Conservation (phyloP, 805 yeast species). For the Kluyveromyces siamensis region DNA sequence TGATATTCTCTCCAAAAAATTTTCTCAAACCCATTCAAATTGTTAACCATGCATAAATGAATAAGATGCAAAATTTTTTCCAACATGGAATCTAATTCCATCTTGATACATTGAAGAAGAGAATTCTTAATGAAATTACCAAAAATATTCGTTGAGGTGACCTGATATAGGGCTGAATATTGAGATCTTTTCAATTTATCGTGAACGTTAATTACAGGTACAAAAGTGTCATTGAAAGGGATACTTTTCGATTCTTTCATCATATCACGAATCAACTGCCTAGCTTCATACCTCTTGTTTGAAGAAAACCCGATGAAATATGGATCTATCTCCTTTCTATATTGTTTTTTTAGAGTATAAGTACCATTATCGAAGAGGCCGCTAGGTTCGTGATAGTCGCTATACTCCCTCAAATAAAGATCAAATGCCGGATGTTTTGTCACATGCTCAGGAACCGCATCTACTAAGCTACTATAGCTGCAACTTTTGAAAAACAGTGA, state of each 20-base stretch:
- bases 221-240: slow-evolving; percentile 39
- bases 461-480: slow-evolving; percentile 60
- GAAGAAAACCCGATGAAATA: slow-evolving; percentile 70
- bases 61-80: slow-evolving; percentile 56
- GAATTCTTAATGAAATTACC: slow-evolving; percentile 44
- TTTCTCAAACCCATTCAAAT: slow-evolving; percentile 30
- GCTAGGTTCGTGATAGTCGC: slow-evolving; percentile 55
- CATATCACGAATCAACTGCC: slow-evolving; percentile 46
- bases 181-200: slow-evolving; percentile 28
- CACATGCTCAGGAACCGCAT: slow-evolving; percentile 68
- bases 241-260: slow-evolving; percentile 33
- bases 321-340: slow-evolving; percentile 57
- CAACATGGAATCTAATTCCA: slow-evolving; percentile 48
- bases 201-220: slow-evolving; percentile 43
- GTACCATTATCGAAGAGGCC: slow-evolving; percentile 50
- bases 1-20: slow-evolving; percentile 30
- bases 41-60: slow-evolving; percentile 47
- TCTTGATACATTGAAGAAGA: slow-evolving; percentile 29
- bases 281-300: slow-evolving; percentile 79
- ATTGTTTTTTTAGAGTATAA: slow-evolving; percentile 56
- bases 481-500: slow-evolving; percentile 67
- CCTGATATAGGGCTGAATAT: slow-evolving; percentile 38
- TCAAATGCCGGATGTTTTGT: slow-evolving; percentile 68
- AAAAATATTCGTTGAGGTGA: slow-evolving; percentile 47
- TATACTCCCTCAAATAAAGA: slow-evolving; percentile 42